Evolutionary conservation across 1,139 yeast species (phyloP).

Genomic region (Zygoascus sp.): DNA sequence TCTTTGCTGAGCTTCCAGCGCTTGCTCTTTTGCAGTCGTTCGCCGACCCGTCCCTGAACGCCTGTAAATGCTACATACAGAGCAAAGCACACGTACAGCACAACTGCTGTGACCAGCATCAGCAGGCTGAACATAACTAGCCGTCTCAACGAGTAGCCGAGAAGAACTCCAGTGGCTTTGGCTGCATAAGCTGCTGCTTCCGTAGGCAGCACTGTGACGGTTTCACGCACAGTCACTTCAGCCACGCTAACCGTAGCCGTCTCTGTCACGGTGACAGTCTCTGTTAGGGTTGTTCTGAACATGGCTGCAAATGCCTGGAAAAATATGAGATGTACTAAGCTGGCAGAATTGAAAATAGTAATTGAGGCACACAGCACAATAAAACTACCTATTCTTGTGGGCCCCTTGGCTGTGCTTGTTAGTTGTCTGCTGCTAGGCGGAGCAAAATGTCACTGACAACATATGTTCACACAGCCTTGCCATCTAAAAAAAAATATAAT

Average conservation of each 20-base stretch:
- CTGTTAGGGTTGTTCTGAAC: slow-evolving; percentile 2
- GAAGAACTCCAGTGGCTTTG: not conserved
- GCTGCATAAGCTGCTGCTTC: slow-evolving; percentile 5
- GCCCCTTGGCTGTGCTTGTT: too few relatives aligned
- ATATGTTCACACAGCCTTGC: too few relatives aligned
- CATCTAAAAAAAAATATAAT: too few relatives aligned
- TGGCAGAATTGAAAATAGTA: too few relatives aligned
- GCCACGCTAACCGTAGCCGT: slow-evolving; percentile 1
- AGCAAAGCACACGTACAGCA: slow-evolving; percentile 15
- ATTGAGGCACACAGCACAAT: too few relatives aligned
- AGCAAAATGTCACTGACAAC: too few relatives aligned
- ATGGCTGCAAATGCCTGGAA: not conserved
- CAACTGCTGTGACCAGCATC: slow-evolving; percentile 8
- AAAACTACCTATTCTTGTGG: too few relatives aligned
- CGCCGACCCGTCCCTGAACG: slow-evolving; percentile 14
- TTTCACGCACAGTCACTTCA: slow-evolving; percentile 6
- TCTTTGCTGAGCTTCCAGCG: slow-evolving; percentile 16
- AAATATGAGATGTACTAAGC: too few relatives aligned
- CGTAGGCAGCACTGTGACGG: slow-evolving; percentile 12
- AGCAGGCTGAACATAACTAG: slow-evolving; percentile 7
- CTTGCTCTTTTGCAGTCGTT: slow-evolving; percentile 17
- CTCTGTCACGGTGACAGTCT: slow-evolving; percentile 12
- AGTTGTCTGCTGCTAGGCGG: too few relatives aligned
- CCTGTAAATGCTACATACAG: slow-evolving; percentile 15
- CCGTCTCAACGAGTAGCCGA: slow-evolving; percentile 1